These are phyloP conservation scores for Tulasnella sp. DNA, from an alignment of 768 basidiomycete genomes.

Conservation along the genomic window DNA sequence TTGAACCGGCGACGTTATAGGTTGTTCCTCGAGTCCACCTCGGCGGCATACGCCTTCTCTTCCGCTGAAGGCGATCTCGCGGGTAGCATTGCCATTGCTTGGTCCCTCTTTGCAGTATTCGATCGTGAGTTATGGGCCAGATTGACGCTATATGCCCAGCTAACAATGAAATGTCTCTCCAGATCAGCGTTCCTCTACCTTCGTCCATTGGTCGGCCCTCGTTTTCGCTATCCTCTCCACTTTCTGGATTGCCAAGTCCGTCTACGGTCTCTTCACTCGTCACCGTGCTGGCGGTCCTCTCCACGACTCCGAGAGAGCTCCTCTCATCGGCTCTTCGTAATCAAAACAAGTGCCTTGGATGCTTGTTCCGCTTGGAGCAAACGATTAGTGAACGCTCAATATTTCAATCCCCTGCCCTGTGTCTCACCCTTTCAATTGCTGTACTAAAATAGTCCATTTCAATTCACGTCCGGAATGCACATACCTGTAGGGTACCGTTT, in stretches of 20 bases:
- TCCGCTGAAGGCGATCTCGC: conserved; percentile 83
- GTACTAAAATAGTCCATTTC: no score
- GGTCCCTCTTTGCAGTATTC: conserved; percentile 92
- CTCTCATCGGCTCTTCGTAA: conserved; percentile 39
- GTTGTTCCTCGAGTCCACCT: conserved; percentile 85
- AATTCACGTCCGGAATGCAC: no score
- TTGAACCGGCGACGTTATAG: conserved; percentile 27
- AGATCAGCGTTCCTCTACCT: conserved; percentile 49
- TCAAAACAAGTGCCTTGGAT: not conserved
- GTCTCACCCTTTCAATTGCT: no score
- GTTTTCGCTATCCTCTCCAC: conserved; percentile 75
- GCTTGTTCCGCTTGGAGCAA: not conserved
- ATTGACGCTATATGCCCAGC: not conserved
- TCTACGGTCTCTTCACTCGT: conserved; percentile 39
- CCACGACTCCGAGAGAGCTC: conserved; percentile 78
- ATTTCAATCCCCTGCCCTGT: not conserved
- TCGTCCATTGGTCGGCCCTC: conserved; percentile 86
- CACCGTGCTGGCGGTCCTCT: conserved; percentile 37
- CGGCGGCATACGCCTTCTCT: conserved; percentile 90
- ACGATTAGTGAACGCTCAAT: not conserved
- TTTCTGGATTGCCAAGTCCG: conserved; percentile 72
- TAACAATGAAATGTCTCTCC: conserved; percentile 21
- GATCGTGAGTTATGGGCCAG: conserved; percentile 28
- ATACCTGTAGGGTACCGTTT: no score
- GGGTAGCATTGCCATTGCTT: conserved; percentile 80